Conservation (phyloP, 371 early-diverging fungal genomes). For the Mycotypha africana region DNA sequence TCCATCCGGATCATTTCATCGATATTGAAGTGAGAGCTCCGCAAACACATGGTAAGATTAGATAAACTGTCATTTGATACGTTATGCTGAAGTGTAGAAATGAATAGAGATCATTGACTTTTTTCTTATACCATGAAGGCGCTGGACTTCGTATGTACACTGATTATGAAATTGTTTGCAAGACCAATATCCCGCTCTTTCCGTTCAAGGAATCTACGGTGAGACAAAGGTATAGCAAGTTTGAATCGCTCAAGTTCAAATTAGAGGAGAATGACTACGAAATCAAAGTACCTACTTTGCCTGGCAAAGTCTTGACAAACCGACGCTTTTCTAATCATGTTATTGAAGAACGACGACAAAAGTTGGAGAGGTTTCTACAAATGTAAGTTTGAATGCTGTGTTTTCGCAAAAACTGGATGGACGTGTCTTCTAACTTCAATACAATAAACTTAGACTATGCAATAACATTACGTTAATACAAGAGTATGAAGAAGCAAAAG, state of each 20-base stretch:
- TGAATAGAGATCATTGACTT: too few relatives aligned
- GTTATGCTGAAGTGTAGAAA: too few relatives aligned
- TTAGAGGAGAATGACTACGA: constrained; percentile 84
- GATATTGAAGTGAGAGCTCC: constrained; percentile 94
- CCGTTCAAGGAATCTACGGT: constrained; percentile 78
- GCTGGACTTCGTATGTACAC: constrained; percentile 79
- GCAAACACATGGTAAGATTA: constrained; percentile 76
- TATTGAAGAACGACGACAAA: constrained; percentile 85
- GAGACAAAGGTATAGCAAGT: constrained; percentile 92
- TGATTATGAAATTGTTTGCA: constrained; percentile 93
- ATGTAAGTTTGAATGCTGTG: constrained; percentile 57
- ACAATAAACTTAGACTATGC: neutral
- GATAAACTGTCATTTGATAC: too few relatives aligned
- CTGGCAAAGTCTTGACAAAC: constrained; percentile 95
- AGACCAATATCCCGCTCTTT: constrained; percentile 95
- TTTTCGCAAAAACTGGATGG: neutral
- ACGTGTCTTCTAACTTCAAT: too few relatives aligned
- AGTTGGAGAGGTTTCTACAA: constrained; percentile 90
- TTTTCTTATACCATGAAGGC: too few relatives aligned
- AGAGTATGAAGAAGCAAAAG: constrained; percentile 15
- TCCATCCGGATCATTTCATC: constrained; percentile 91
- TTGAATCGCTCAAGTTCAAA: constrained; percentile 94
- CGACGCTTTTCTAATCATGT: constrained; percentile 90
- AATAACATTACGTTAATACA: constrained; percentile 12
- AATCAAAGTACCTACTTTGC: constrained; percentile 92